phyloP scores from a whole-genome alignment of 192 early-diverging fungal species.

The Umbelopsis isabellina region DNA sequence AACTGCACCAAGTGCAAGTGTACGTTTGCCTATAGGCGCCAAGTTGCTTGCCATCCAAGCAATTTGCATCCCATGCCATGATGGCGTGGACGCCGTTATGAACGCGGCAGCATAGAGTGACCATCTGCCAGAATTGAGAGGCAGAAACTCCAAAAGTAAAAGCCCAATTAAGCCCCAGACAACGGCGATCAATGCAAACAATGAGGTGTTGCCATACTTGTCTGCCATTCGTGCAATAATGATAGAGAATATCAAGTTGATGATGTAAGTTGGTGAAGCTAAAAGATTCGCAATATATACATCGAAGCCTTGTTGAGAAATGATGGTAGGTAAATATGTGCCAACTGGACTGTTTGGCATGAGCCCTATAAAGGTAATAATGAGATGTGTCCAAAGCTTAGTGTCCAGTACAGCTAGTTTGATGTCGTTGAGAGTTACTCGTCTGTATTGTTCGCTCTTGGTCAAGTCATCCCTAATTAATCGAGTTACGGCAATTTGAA shows the following conservation, averaged over 20 bases:
- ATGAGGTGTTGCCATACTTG: conserved; percentile 22
- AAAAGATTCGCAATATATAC: conserved; percentile 30
- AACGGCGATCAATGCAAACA: conserved; percentile 20
- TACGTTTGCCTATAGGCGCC: conserved; percentile 31
- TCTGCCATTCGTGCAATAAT: conserved; percentile 24
- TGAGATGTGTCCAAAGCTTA: conserved; percentile 31
- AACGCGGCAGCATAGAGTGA: conserved; percentile 27
- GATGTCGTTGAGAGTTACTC: conserved; percentile 17
- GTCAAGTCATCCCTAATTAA: conserved; percentile 58
- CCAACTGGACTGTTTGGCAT: conserved; percentile 22
- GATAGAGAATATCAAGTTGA: conserved; percentile 16
- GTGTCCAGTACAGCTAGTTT: conserved; percentile 15
- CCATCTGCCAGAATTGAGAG: conserved; percentile 34
- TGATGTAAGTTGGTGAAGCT: conserved; percentile 22
- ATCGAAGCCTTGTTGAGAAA: conserved; percentile 21
- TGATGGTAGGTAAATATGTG: conserved; percentile 30
- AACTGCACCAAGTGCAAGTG: conserved; percentile 26
- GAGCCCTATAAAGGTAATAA: conserved; percentile 28
- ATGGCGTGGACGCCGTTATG: conserved; percentile 21
- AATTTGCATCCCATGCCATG: conserved; percentile 38
- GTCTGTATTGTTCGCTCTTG: conserved; percentile 44
- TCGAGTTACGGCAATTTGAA: conserved; percentile 61
- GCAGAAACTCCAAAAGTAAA: conserved; percentile 35
- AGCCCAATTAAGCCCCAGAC: conserved; percentile 33
- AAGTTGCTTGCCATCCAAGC: conserved; percentile 34